phyloP scores from a whole-genome alignment of 2,329 filamentous ascomycete species.

The Eutypella sp. region DNA sequence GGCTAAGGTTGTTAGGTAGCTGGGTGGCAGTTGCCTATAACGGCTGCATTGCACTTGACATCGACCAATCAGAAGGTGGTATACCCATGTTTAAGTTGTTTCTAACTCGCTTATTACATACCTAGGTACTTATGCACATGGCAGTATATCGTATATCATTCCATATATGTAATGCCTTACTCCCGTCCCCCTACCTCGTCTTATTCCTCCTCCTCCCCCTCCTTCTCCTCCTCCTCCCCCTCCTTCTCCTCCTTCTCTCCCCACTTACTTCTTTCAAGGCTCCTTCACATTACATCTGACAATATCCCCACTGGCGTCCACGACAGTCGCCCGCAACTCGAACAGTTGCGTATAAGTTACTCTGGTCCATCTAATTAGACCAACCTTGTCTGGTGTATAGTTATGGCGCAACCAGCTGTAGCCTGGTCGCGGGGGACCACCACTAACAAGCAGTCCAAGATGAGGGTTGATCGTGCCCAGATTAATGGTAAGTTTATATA shows the following conservation, averaged over 20 bases:
- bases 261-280: neutral
- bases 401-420: neutral
- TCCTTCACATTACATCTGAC: neutral
- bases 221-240: neutral
- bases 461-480: neutral
- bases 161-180: neutral
- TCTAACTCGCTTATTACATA: too few relatives aligned
- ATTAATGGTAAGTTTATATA: neutral
- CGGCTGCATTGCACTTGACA: too few relatives aligned
- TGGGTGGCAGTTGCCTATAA: too few relatives aligned
- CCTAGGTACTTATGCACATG: neutral
- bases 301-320: neutral
- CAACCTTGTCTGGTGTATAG: neutral
- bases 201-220: neutral
- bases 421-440: neutral
- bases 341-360: neutral
- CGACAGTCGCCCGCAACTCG: neutral
- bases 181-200: neutral
- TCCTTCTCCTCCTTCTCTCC: neutral
- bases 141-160: neutral
- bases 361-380: neutral
- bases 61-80: too few relatives aligned
- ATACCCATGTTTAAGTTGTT: too few relatives aligned
- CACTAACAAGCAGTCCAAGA: neutral
- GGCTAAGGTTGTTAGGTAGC: too few relatives aligned